Evolutionary conservation across 2,329 filamentous ascomycete species (phyloP).

Genomic region (Dothistroma septosporum): DNA sequence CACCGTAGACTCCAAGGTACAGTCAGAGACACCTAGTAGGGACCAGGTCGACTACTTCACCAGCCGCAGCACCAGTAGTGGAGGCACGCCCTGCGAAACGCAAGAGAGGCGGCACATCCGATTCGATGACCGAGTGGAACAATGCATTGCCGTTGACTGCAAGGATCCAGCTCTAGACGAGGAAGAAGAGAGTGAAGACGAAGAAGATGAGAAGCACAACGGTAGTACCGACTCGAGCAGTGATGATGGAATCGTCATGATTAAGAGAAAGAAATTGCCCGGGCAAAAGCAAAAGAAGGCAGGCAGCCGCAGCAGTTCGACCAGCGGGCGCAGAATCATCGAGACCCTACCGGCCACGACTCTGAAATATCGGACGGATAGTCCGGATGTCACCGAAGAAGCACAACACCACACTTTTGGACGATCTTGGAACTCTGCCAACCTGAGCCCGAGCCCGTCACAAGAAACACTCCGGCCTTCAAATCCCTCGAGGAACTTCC

Average conservation of each 20-base stretch:
- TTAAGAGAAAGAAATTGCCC: slow-evolving; percentile 60
- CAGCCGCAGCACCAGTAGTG: slow-evolving; percentile 61
- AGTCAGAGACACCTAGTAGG: slow-evolving; percentile 57
- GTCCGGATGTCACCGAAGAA: slow-evolving; percentile 52
- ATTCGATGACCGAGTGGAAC: slow-evolving; percentile 92
- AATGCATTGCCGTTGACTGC: slow-evolving; percentile 88
- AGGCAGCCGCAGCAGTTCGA: slow-evolving; percentile 54
- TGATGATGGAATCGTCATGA: slow-evolving; percentile 75
- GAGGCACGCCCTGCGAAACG: slow-evolving; percentile 55
- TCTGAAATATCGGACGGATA: slow-evolving; percentile 76
- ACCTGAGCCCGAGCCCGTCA: slow-evolving; percentile 69
- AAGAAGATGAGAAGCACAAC: slow-evolving; percentile 44
- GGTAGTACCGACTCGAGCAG: slow-evolving; percentile 47
- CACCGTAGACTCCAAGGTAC: slow-evolving; percentile 60
- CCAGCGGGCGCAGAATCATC: slow-evolving; percentile 68
- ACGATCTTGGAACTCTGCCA: slow-evolving; percentile 32
- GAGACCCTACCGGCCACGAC: slow-evolving; percentile 84
- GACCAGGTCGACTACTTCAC: slow-evolving; percentile 62
- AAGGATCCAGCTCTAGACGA: slow-evolving; percentile 76
- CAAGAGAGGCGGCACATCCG: slow-evolving; percentile 80
- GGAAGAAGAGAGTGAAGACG: slow-evolving; percentile 38
- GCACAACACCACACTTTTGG: slow-evolving; percentile 42
- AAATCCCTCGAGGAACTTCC: slow-evolving; percentile 61
- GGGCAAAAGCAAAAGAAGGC: slow-evolving; percentile 38
- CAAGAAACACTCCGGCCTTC: slow-evolving; percentile 76